Conservation (phyloP, 495 filamentous ascomycete species). For the Thozetella sp. region DNA sequence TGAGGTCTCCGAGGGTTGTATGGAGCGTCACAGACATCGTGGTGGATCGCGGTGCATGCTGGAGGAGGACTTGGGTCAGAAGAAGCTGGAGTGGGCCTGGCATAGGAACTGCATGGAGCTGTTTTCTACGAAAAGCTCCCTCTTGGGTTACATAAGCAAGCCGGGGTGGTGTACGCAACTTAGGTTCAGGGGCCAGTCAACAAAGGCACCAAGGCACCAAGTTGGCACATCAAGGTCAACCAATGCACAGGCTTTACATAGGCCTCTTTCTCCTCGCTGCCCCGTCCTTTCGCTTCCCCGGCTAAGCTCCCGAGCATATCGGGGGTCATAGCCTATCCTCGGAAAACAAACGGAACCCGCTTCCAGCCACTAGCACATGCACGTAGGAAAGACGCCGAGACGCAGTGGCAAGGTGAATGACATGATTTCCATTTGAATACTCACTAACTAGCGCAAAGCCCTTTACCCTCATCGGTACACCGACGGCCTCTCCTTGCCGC, state of each 20-base stretch:
- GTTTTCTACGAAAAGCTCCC: too few species aligned
- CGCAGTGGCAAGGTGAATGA: too few species aligned
- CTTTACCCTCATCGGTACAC: too few species aligned
- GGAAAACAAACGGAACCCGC: too few species aligned
- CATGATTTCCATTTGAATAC: too few species aligned
- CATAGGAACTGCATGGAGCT: background rate
- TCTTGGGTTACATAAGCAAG: background rate
- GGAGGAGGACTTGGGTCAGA: background rate
- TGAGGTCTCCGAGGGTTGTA: constrained; percentile 87
- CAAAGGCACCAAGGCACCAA: constrained; percentile 4
- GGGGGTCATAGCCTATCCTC: too few species aligned
- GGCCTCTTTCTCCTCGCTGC: background rate
- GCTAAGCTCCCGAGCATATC: too few species aligned
- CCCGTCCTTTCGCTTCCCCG: too few species aligned
- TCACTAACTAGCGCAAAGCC: too few species aligned
- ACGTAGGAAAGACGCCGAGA: too few species aligned
- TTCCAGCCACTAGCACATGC: too few species aligned
- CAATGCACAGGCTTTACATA: background rate
- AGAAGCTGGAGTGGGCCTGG: background rate
- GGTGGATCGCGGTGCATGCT: background rate
- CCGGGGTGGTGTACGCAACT: background rate
- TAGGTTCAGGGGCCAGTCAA: background rate
- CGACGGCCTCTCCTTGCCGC: too few species aligned
- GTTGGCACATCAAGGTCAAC: background rate
- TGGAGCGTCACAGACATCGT: constrained; percentile 75